A percentile compares a stretch with the other conserved stretches of the same genome.
These are phyloP conservation scores for Dactylonectria macrodidyma DNA, from an alignment of 2,329 filamentous ascomycete species.

Conservation along the genomic window DNA sequence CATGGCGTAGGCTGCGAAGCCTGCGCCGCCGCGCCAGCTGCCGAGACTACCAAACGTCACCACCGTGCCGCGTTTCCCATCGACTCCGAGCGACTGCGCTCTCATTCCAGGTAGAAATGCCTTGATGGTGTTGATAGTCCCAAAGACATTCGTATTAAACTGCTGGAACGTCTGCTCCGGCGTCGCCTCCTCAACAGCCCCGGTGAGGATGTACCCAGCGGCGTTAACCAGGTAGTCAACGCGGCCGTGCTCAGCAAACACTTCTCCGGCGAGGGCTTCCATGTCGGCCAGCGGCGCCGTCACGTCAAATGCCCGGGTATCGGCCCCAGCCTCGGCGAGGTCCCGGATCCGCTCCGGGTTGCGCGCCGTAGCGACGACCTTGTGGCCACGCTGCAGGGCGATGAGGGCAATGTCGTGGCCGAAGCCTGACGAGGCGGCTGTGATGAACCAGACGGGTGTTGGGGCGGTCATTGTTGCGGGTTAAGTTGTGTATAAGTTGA, in stretches of 20 bases:
- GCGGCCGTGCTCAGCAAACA: slow-evolving; percentile 52
- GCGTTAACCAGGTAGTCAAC: slow-evolving; percentile 66
- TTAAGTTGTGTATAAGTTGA: background rate
- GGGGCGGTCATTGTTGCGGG: slow-evolving; percentile 23
- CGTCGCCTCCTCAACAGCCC: slow-evolving; percentile 57
- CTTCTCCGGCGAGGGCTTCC: slow-evolving; percentile 51
- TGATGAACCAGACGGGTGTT: slow-evolving; percentile 66
- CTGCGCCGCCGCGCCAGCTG: slow-evolving; percentile 57
- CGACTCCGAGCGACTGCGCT: slow-evolving; percentile 47
- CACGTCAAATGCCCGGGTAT: slow-evolving; percentile 63
- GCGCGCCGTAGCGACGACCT: slow-evolving; percentile 66
- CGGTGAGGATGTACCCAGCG: slow-evolving; percentile 62
- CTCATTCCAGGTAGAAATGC: slow-evolving; percentile 65
- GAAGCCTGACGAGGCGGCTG: slow-evolving; percentile 66
- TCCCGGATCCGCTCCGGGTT: slow-evolving; percentile 55
- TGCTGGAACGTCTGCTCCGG: slow-evolving; percentile 54
- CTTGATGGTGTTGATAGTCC: slow-evolving; percentile 62
- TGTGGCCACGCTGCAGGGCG: slow-evolving; percentile 63
- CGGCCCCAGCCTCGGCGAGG: slow-evolving; percentile 60
- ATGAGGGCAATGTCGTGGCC: slow-evolving; percentile 61
- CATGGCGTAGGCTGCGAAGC: slow-evolving; percentile 58
- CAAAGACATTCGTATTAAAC: slow-evolving; percentile 70
- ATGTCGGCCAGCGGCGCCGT: slow-evolving; percentile 57
- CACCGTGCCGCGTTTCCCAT: slow-evolving; percentile 49
- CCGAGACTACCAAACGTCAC: slow-evolving; percentile 64